phyloP scores from a whole-genome alignment of 441 rosid genomes.

The Omphalea diandra region DNA sequence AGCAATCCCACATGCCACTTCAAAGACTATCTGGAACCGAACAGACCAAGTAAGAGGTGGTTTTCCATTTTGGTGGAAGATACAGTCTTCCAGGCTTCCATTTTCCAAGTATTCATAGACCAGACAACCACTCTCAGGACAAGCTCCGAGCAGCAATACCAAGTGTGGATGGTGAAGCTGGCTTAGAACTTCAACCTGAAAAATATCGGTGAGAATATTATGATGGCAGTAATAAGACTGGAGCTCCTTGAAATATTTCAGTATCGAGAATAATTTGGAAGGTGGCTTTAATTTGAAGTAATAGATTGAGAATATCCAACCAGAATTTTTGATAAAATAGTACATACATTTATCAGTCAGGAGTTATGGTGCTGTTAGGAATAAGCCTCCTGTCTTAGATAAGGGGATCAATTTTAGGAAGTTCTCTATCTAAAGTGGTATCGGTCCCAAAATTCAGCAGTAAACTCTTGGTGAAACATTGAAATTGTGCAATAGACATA shows the following conservation, averaged over 20 bases:
- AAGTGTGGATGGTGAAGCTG: conserved; percentile 76
- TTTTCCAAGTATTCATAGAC: conserved; percentile 88
- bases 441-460: background rate
- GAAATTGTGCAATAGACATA: conserved; percentile 2
- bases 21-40: conserved; percentile 65
- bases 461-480: background rate
- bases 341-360: background rate
- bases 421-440: background rate
- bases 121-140: conserved; percentile 82
- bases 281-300: background rate
- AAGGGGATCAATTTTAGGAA: background rate
- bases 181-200: conserved; percentile 84
- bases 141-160: conserved; percentile 86
- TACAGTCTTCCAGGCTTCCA: conserved; percentile 76
- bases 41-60: conserved; percentile 82
- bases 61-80: conserved; percentile 52
- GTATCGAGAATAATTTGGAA: background rate
- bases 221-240: background rate
- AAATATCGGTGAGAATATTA: conserved; percentile 5
- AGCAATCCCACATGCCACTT: conserved; percentile 83
- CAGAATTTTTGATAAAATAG: background rate
- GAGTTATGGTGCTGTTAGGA: background rate
- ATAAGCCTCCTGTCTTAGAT: background rate
- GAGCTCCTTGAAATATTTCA: background rate
- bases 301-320: background rate